Evolutionary conservation across 1,139 yeast species (phyloP).

Genomic region (Hyphopichia wangnamkhiaoensis): DNA sequence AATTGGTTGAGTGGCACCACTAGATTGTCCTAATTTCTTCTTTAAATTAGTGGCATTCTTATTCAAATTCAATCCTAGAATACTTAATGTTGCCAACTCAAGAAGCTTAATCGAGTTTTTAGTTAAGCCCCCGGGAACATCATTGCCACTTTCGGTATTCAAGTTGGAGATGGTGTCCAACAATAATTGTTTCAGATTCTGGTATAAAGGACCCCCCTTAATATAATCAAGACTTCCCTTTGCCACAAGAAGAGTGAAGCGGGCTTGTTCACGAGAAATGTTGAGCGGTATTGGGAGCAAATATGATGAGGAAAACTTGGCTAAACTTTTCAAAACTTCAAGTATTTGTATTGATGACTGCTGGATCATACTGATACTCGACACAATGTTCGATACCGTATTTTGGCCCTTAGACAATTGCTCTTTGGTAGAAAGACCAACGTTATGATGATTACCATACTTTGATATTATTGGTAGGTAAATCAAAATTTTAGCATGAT

Average conservation of each 20-base stretch:
- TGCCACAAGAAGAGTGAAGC: conserved; percentile 70
- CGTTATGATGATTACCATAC: conserved; percentile 46
- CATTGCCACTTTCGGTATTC: conserved; percentile 50
- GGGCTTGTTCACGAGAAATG: conserved; percentile 65
- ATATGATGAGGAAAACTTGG: conserved; percentile 38
- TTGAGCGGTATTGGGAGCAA: conserved; percentile 70
- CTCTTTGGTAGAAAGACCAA: conserved; percentile 45
- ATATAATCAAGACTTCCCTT: conserved; percentile 81
- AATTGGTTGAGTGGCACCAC: conserved; percentile 18
- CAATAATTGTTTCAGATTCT: conserved; percentile 61
- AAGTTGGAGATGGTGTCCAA: conserved; percentile 50
- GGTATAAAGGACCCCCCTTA: conserved; percentile 78
- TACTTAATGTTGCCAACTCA: conserved; percentile 59
- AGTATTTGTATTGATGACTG: conserved; percentile 72
- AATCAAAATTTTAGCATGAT: conserved; percentile 76
- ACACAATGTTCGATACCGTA: conserved; percentile 28
- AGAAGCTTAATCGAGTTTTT: conserved; percentile 54
- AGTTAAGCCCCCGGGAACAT: conserved; percentile 62
- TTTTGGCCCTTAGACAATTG: conserved; percentile 29
- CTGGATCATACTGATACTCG: conserved; percentile 62
- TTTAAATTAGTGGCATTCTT: conserved; percentile 13
- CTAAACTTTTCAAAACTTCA: conserved; percentile 54
- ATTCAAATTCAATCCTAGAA: conserved; percentile 38
- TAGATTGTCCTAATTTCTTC: conserved; percentile 19
- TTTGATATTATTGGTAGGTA: conserved; percentile 72